phyloP scores from a whole-genome alignment of 2,329 filamentous ascomycete species.

The Neofusicoccum sp. region DNA sequence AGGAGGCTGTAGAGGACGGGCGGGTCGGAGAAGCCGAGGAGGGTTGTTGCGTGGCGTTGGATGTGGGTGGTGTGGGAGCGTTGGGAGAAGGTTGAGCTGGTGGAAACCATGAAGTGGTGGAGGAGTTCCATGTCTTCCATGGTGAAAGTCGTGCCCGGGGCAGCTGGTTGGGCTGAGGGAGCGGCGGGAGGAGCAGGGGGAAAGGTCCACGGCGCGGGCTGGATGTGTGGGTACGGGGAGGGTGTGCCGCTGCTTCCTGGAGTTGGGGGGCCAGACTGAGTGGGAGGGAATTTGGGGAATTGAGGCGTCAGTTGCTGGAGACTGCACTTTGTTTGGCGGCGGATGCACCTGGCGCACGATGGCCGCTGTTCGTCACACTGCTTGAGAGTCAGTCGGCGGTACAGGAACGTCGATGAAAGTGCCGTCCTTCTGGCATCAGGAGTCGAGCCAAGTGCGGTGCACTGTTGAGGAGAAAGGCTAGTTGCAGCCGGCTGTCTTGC shows the following conservation, averaged over 20 bases:
- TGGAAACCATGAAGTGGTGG: slow-evolving; percentile 35
- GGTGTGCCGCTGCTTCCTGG: neutral
- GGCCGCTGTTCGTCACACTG: slow-evolving; percentile 36
- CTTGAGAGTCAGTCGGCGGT: neutral
- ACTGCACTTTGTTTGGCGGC: slow-evolving; percentile 33
- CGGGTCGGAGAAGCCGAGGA: slow-evolving; percentile 43
- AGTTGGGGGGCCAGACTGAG: neutral
- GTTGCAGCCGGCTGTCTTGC: too few relatives aligned
- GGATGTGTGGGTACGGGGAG: neutral
- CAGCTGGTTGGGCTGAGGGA: neutral
- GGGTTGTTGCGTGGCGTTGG: slow-evolving; percentile 27
- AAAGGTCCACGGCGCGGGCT: neutral
- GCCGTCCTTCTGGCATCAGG: too few relatives aligned
- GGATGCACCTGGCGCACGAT: slow-evolving; percentile 34
- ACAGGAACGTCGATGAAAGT: neutral
- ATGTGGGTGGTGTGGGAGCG: slow-evolving; percentile 26
- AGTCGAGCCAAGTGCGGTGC: too few relatives aligned
- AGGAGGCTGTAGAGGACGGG: slow-evolving; percentile 49
- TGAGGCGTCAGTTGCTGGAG: slow-evolving; percentile 27
- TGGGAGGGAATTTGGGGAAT: neutral
- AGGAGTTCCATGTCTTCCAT: slow-evolving; percentile 33
- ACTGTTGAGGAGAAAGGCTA: too few relatives aligned
- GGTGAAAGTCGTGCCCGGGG: slow-evolving; percentile 21
- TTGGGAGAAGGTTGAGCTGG: slow-evolving; percentile 29
- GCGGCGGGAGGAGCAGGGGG: neutral